phyloP scores from a whole-genome alignment of 805 yeast genomes.

The Schwanniomyces sp. region DNA sequence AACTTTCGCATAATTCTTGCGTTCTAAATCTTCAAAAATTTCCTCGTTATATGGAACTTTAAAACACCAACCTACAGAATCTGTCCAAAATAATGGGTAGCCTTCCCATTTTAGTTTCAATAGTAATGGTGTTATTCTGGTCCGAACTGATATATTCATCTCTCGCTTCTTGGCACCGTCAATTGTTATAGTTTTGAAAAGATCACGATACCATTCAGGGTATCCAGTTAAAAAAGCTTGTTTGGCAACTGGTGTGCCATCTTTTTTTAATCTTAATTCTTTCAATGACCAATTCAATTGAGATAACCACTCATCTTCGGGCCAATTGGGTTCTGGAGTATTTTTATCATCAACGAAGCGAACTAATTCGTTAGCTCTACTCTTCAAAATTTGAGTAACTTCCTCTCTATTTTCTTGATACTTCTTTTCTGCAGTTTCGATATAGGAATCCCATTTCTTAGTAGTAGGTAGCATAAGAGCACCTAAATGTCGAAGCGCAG shows the following conservation, averaged over 20 bases:
- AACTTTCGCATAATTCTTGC: conserved; percentile 39
- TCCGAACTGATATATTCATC: conserved; percentile 64
- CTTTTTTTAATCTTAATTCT: conserved; percentile 61
- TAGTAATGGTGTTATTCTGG: conserved; percentile 75
- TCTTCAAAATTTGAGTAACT: conserved; percentile 58
- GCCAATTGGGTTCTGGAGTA: conserved; percentile 27
- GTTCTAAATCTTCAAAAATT: conserved; percentile 24
- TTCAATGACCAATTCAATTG: conserved; percentile 86
- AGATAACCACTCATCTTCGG: conserved; percentile 81
- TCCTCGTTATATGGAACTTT: conserved; percentile 47
- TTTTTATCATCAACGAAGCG: conserved; percentile 21
- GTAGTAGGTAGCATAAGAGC: conserved; percentile 79
- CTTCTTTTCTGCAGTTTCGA: conserved; percentile 63
- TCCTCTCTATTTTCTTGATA: conserved; percentile 58
- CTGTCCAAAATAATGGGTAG: conserved; percentile 78
- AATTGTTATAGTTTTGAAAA: conserved; percentile 33
- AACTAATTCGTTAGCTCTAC: conserved; percentile 61
- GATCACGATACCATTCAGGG: conserved; percentile 88
- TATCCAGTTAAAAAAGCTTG: conserved; percentile 82
- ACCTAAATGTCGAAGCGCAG: conserved; percentile 75
- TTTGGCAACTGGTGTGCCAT: conserved; percentile 65
- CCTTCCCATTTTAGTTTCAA: conserved; percentile 83
- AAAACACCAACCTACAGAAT: conserved; percentile 86
- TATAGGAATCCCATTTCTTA: conserved; percentile 67
- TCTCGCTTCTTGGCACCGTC: conserved; percentile 35